Base-by-base conservation (phyloP, 441 rosid genomes). In the Mallotus japonicus region DNA sequence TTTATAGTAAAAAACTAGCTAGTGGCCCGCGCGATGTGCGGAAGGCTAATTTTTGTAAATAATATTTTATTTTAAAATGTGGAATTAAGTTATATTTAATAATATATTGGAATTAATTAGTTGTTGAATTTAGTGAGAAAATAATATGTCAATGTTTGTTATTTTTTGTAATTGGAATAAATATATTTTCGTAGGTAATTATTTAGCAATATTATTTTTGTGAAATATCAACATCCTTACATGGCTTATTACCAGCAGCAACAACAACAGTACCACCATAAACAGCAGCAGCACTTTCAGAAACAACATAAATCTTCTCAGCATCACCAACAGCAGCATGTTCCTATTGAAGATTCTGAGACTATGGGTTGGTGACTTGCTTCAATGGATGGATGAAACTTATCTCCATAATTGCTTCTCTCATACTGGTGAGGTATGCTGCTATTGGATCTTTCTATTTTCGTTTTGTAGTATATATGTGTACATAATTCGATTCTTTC, bases 341-440 rank as follows among this genome's bases (percentile, higher is more conserved):
- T 84, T 57, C 78, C 88, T 6, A 72, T 77, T 68, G 88, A 86
- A 12, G 99, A 91, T 83, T 84, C 86, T 67, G 88, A 87, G 80
- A 86, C 95, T 17, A 69, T 94, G 99, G 99, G 88, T 90, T 32
- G 99, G 99, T 58, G 97, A 94, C 83, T 89, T 94, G 89, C 91
- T 86, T 81, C 93, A 86, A 56, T 94, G 99, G 99, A 92, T 94
- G 99, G 97, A 94, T 69, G 99, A 94, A 86, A 86, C 69, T 71
- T 92, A 94, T 72, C 91, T 92, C 49, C 93, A 94, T 61, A 85
- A 70, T 77, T 89, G 90, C 71, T 94, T 94, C 73, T 86, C 84
- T 80, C 84, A 86, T 49, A 76, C 89, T 13, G 95, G 95, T 74
- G 95, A 92, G 97, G 97, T 94, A 28, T 69, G 8, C 13, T 66